Base-by-base conservation (phyloP, 441 rosid genomes). In the Euphorbia celastroides region DNA sequence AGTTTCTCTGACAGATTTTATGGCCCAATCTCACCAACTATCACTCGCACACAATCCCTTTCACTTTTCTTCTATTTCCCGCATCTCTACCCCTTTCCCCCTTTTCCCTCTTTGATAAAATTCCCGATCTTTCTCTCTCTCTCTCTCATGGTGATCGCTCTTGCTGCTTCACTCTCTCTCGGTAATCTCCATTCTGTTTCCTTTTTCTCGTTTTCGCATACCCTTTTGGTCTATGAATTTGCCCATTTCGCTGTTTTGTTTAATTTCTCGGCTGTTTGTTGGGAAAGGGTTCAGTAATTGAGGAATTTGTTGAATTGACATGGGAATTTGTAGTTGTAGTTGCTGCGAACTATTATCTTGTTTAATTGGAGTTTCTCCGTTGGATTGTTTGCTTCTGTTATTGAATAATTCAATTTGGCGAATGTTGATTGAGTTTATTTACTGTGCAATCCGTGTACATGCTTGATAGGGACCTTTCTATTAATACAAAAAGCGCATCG, bases 141-240 rank as follows among this genome's bases (percentile, higher is more conserved):
- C 67, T 68, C 66, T 77, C 70, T 72, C 75, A 92, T 88, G 94
- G 85, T 84, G 93, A 84, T 89, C 80, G 83, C 88, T 0, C 89
- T 83, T 68, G 82, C 88, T 78, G 73, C 95, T 77, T 77, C 92
- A 50, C 78, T 89, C 76, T 62, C 83, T 62, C 65, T 83, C 27
- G 87, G 93, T 86, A 87, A 66, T 52, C n/a, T 30, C 71, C 51
- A 31, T 26, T 57, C 0, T 26, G 25, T 23, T 55, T 19, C n/a
- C 5, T n/a, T 36, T 62, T 36, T 16, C 9, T 54, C 4, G 64
- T 76, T 67, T 54, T 54, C 9, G 5, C 31, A 23, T 65, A 61
- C 64, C 77, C 63, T 56, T 63, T 74, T 74, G 31, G 9, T 10
- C 56, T 56, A 55, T 2, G 69, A 41, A 32, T 65, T 66, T 50